Base-by-base conservation (phyloP, 805 yeast species). In the Grigorovia humatica region DNA sequence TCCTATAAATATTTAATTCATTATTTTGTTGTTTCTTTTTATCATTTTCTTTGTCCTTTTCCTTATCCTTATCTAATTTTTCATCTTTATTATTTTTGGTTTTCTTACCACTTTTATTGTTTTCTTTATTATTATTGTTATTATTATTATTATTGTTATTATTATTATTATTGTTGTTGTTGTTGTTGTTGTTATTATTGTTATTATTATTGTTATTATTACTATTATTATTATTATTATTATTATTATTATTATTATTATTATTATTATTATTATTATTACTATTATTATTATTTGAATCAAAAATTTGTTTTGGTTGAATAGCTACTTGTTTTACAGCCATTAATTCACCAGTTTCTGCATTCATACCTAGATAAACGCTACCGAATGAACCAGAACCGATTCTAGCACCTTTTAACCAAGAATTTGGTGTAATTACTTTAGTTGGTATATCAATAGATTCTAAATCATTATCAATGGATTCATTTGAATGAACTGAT, bases 371-470 rank as follows among this genome's bases (percentile, higher is more conserved):
- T 41, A 93, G 71, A 55, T 85, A 90, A 1, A 93, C 99, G 1
- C 88, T 82, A 35, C 98, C 99, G 73, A 89, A 93, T 54, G 95
- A 83, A 2, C 99, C 99, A 9, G 91, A 83, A 0, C 99, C 99
- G 57, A 93, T 88, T 47, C 89, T 74, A 0, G 96, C 87, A 47
- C 99, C 99, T 59, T 85, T 85, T 45, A 89, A 76, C 99, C 99
- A 93, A 44, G 86, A 80, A 42, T 81, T 76, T 4, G 95, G 93
- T 0, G 86, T 85, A 4, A 70, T 70, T 43, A 65, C 55, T 38
- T 59, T 59, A 3, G 67, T 63, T 8, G 69, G 68, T 47, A 62
- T 49, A 8, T 73, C 77, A 20, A 73, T 80, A 4, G 66, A 68
- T 23, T 63, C 70, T 6, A 60, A 59, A n/a, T 61, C 61, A n/a